A percentile compares a stretch with the other conserved stretches of the same genome.
phyloP scores from a whole-genome alignment of 768 basidiomycete genomes.

The Russula sp. region DNA sequence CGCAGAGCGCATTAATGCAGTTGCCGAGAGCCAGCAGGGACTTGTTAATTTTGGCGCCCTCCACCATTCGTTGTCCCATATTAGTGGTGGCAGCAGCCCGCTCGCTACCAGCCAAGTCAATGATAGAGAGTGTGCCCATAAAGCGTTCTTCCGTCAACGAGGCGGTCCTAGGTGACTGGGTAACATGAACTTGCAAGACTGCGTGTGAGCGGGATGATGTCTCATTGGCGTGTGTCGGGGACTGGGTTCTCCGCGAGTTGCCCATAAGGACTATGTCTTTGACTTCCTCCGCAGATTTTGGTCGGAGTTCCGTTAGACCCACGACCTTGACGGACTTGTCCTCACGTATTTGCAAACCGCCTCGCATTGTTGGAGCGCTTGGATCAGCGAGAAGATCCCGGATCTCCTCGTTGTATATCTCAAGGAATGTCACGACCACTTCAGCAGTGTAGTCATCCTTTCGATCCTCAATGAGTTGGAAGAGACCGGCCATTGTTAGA shows the following conservation, averaged over 20 bases:
- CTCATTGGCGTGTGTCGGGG: conserved; percentile 92
- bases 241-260: conserved; percentile 83
- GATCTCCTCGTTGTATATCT: conserved; percentile 99
- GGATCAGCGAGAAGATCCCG: conserved; percentile 85
- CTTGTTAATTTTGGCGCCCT: conserved; percentile 99
- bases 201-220: conserved; percentile 97
- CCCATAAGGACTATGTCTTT: conserved; percentile 89
- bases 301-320: conserved; percentile 74
- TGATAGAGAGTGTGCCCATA: conserved; percentile 91
- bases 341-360: conserved; percentile 89
- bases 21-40: conserved; percentile 95
- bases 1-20: conserved; percentile 97
- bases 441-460: conserved; percentile 80
- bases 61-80: conserved; percentile 97
- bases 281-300: conserved; percentile 83
- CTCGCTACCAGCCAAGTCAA: conserved; percentile 96
- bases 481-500: conserved; percentile 94
- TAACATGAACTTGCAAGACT: conserved; percentile 92
- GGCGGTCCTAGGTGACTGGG: conserved; percentile 79
- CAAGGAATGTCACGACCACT: conserved; percentile 90
- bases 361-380: conserved; percentile 55
- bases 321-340: conserved; percentile 90
- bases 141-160: conserved; percentile 74
- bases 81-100: conserved; percentile 93
- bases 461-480: conserved; percentile 84